phyloP scores from a whole-genome alignment of 2,329 filamentous ascomycete genomes.

The Bimuria novae-zelandiae region DNA sequence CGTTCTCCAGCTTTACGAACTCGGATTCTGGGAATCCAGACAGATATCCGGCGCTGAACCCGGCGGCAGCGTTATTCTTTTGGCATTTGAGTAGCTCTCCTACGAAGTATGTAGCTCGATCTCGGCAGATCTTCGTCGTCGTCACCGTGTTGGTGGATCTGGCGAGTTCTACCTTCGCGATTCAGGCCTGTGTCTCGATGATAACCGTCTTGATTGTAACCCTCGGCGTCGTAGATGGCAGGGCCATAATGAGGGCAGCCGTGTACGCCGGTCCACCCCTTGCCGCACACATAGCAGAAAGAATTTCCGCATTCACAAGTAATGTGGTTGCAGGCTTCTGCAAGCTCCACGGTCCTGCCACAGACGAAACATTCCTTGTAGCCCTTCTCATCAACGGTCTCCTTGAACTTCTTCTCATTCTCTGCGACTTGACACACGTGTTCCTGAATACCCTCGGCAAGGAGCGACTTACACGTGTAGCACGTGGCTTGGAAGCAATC shows the following conservation, averaged over 20 bases:
- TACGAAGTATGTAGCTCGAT: constrained; percentile 54
- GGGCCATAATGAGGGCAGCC: constrained; percentile 39
- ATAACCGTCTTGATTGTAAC: constrained; percentile 39
- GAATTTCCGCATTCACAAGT: constrained; percentile 34
- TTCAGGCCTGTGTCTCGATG: constrained; percentile 34
- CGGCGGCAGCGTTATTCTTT: constrained; percentile 53
- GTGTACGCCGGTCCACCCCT: constrained; percentile 33
- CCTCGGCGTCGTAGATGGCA: constrained; percentile 34
- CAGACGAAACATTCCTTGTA: constrained; percentile 37
- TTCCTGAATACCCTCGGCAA: constrained; percentile 9
- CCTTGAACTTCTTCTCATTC: constrained; percentile 30
- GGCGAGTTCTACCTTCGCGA: constrained; percentile 26
- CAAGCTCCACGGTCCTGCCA: constrained; percentile 30
- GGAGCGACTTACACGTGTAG: constrained; percentile 26
- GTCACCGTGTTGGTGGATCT: background rate
- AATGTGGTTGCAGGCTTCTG: constrained; percentile 43
- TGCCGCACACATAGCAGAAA: constrained; percentile 43
- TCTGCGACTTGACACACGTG: constrained; percentile 31
- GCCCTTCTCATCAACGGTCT: constrained; percentile 27
- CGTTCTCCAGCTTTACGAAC: constrained; percentile 50
- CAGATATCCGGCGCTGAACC: constrained; percentile 54
- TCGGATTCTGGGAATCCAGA: constrained; percentile 60
- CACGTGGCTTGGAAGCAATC: constrained; percentile 30
- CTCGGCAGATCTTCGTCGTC: constrained; percentile 41
- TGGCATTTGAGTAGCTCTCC: constrained; percentile 58